These are phyloP conservation scores for Dioszegia crocea DNA, from an alignment of 768 basidiomycete species.

Conservation along the genomic window DNA sequence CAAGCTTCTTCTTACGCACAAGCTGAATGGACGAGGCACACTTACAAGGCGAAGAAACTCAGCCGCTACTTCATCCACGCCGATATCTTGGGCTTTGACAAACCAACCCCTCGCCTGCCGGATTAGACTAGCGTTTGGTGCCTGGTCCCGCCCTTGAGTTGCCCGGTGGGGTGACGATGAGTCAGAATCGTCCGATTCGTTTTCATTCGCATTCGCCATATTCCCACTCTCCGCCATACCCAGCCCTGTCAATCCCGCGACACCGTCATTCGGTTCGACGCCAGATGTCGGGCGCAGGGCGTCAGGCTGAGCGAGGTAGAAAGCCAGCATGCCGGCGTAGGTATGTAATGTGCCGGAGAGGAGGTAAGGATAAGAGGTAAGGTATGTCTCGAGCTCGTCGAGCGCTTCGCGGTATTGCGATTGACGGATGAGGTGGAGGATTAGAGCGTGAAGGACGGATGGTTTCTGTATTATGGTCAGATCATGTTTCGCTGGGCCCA, in stretches of 20 bases:
- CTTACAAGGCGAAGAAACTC: conserved; percentile 33
- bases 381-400: conserved; percentile 79
- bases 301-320: conserved; percentile 52
- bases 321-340: conserved; percentile 72
- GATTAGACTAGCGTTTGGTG: conserved; percentile 22
- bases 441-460: conserved; percentile 67
- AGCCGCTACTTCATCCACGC: conserved; percentile 23
- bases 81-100: conserved; percentile 27
- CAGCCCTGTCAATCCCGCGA: too few species aligned
- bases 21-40: too few species aligned
- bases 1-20: too few species aligned
- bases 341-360: conserved; percentile 73
- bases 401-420: conserved; percentile 65
- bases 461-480: conserved; percentile 60
- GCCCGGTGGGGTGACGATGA: background rate
- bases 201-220: background rate
- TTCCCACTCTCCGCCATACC: too few species aligned
- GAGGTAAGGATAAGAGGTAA: conserved; percentile 81
- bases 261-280: too few species aligned
- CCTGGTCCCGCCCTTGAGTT: background rate
- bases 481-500: background rate
- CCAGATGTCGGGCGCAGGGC: too few species aligned
- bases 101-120: conserved; percentile 34
- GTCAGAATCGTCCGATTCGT: background rate
- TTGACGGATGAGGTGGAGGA: conserved; percentile 62